Conservation (phyloP, 1,284 basidiomycete species). For the Phellinidium pouzarii region DNA sequence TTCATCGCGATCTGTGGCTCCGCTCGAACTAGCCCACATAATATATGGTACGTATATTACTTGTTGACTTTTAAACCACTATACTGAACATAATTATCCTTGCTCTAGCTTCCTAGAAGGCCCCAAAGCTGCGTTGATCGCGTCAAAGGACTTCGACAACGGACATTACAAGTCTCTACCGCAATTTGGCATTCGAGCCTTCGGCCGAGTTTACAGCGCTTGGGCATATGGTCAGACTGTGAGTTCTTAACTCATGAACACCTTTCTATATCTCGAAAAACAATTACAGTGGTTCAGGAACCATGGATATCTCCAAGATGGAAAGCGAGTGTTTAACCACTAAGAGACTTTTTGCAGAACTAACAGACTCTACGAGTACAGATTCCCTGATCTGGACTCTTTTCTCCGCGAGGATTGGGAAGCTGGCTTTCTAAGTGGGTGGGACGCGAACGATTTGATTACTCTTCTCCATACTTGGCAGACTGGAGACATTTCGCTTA, state of each 20-base stretch:
- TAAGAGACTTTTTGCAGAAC: not conserved
- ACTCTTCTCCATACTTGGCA: conserved; percentile 51
- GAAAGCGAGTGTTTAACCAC: conserved; percentile 30
- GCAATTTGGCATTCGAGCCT: conserved; percentile 45
- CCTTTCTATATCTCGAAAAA: not conserved
- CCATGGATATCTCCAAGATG: conserved; percentile 38
- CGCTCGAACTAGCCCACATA: conserved; percentile 55
- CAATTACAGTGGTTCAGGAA: conserved; percentile 47
- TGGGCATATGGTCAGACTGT: conserved; percentile 57
- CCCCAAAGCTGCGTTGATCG: conserved; percentile 46
- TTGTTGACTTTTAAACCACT: no score
- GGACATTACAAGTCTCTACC: conserved; percentile 47
- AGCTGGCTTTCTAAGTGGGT: conserved; percentile 34
- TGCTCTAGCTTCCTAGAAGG: conserved; percentile 49
- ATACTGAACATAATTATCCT: no score
- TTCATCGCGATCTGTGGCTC: conserved; percentile 51
- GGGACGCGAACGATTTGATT: conserved; percentile 55
- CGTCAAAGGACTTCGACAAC: conserved; percentile 51
- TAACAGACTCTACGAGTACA: conserved; percentile 19
- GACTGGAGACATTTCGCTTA: conserved; percentile 42
- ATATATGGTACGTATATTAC: conserved; percentile 41
- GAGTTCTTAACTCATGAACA: conserved; percentile 17
- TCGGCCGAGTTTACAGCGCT: conserved; percentile 50
- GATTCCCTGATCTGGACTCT: conserved; percentile 40
- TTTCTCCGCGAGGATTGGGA: conserved; percentile 53